Evolutionary conservation across 192 early-diverging fungal genomes (phyloP), one percentile per base, ranked within the genome.

Genomic region (Endogone sp.): DNA sequence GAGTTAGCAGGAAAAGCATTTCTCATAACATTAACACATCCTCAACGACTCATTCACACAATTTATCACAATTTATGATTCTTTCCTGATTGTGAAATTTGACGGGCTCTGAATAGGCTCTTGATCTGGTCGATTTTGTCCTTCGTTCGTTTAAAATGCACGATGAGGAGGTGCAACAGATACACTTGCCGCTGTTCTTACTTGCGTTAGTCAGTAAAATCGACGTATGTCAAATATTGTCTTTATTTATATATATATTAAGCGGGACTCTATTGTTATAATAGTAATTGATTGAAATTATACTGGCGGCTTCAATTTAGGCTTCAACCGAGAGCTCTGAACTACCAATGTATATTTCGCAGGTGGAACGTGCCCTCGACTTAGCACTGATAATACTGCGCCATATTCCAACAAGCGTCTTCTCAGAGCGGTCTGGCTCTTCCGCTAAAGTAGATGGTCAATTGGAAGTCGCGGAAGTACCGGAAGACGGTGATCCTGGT

Each of bases 151-250:
- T 94, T 69, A 91, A 90, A 67, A 78, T 93, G 54, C 85, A 85
- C 54, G 94, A 95, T 32, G 94, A 95, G 16, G 93, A 95, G 28
- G 88, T 88, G 29, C 82, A 87, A 59, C 89, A 88, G 27, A 82
- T 95, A 54, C 95, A 97, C 71, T 64, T 95, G 2, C 94, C 95
- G 0, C 80, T 94, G 71, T 85, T 93, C 24, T 63, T 94, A 61
- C 80, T 86, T 28, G 79, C 82, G 4, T 63, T 91, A 11, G 68
- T 92, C 13, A 71, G 74, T 30, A 82, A 76, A 62, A 72, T 87
- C 23, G 69, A 88, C 72, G 86, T 84, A 81, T 61, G 31, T 20
- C 1, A 11, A 11, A 21, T 21, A 57, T 23, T n/a, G n/a, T n/a
- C n/a, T n/a, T n/a, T n/a, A n/a, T n/a, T n/a, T n/a, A n/a, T n/a